Conservation (phyloP, 139 green algal species). For the Deuterostichococcus epilithicus region DNA sequence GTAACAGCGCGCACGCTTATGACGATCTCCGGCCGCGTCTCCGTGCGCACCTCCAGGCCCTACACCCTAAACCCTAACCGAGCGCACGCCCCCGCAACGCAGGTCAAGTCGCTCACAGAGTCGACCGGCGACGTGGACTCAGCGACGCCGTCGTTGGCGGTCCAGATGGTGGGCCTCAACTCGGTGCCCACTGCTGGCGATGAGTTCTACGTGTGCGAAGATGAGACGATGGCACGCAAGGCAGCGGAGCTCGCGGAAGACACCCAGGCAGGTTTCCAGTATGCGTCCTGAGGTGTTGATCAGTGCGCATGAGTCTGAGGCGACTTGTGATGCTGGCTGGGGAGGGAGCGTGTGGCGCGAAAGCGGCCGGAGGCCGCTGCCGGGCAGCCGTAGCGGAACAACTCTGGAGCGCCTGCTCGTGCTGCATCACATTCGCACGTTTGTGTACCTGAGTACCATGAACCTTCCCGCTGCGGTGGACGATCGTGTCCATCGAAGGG, state of each 20-base stretch:
- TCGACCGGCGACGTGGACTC: slow-evolving; percentile 44
- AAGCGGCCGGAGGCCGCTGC: too few relatives aligned
- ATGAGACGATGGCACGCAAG: slow-evolving; percentile 21
- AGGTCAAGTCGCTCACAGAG: slow-evolving; percentile 69
- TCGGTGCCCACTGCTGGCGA: slow-evolving; percentile 84
- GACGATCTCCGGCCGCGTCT: too few relatives aligned
- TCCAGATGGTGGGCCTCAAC: slow-evolving; percentile 89
- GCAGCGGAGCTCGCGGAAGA: slow-evolving; percentile 26
- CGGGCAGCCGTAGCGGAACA: too few relatives aligned
- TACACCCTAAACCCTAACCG: neutral
- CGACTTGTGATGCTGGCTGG: slow-evolving; percentile 7
- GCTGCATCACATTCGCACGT: too few relatives aligned
- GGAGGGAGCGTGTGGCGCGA: too few relatives aligned
- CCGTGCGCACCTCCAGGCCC: too few relatives aligned
- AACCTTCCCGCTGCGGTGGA: too few relatives aligned
- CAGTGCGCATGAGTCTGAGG: neutral
- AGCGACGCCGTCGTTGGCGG: slow-evolving; percentile 80
- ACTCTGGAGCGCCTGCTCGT: too few relatives aligned
- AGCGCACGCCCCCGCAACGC: neutral
- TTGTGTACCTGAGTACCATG: too few relatives aligned
- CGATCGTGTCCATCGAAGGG: too few relatives aligned
- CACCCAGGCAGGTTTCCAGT: neutral
- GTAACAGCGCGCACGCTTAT: too few relatives aligned
- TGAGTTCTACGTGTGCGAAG: slow-evolving; percentile 72
- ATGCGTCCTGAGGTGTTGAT: slow-evolving; percentile 9